phyloP scores from a whole-genome alignment of 176 grass and related monocot genomes.

The Lolium perenne region DNA sequence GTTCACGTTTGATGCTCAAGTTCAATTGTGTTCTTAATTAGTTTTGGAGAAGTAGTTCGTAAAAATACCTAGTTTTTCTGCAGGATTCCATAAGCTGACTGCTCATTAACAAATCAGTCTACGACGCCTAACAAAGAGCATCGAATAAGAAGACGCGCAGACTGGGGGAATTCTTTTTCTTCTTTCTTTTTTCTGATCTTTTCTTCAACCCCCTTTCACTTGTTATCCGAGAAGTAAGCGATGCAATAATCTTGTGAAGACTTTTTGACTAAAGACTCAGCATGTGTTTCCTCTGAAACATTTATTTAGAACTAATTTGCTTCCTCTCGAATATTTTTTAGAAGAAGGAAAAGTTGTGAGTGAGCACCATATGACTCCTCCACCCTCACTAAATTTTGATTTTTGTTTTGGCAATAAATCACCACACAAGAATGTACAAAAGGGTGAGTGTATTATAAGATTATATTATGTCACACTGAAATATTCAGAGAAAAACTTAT shows the following conservation, averaged over 20 bases:
- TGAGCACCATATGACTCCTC: too few relatives aligned
- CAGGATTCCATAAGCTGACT: neutral
- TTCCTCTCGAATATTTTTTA: too few relatives aligned
- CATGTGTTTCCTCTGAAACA: neutral
- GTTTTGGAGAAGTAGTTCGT: neutral
- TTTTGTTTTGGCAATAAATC: too few relatives aligned
- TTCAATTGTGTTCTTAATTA: neutral
- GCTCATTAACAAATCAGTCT: neutral
- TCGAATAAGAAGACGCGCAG: neutral
- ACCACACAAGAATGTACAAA: too few relatives aligned
- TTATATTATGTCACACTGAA: too few relatives aligned
- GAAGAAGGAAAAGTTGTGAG: too few relatives aligned
- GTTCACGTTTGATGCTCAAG: neutral
- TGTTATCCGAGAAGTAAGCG: neutral
- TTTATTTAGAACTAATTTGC: too few relatives aligned
- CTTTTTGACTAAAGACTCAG: neutral
- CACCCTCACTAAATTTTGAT: too few relatives aligned
- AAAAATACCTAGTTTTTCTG: neutral
- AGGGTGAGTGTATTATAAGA: too few relatives aligned
- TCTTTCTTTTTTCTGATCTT: too few relatives aligned
- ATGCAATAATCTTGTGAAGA: neutral
- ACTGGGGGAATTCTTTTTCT: neutral
- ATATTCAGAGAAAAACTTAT: too few relatives aligned
- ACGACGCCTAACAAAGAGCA: conserved; percentile 7
- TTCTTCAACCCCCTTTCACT: neutral